Conservation (phyloP, 1,139 yeast species). For the Yamadazyma dendronema region DNA sequence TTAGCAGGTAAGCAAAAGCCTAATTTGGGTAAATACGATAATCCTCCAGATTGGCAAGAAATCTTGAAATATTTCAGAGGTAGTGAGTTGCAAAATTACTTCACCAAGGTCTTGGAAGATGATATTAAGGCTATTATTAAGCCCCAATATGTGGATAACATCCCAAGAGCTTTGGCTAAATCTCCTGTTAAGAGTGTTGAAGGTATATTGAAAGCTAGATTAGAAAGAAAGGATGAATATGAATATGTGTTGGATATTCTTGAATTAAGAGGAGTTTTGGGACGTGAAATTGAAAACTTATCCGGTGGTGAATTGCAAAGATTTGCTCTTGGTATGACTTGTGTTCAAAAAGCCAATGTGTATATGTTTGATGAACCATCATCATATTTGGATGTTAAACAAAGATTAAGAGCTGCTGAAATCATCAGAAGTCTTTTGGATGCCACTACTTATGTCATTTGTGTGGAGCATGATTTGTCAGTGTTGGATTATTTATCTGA, state of each 20-base stretch:
- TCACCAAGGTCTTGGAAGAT: slow-evolving; percentile 91
- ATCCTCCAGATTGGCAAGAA: slow-evolving; percentile 98
- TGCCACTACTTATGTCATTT: slow-evolving; percentile 80
- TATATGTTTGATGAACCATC: slow-evolving; percentile 99
- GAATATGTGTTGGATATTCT: slow-evolving; percentile 64
- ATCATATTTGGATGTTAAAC: slow-evolving; percentile 95
- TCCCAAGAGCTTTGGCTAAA: slow-evolving; percentile 88
- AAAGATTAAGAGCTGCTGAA: slow-evolving; percentile 95
- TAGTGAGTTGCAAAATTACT: slow-evolving; percentile 92
- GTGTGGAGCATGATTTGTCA: slow-evolving; percentile 97
- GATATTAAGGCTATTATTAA: slow-evolving; percentile 91
- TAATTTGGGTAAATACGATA: slow-evolving; percentile 86
- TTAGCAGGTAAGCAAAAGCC: slow-evolving; percentile 99
- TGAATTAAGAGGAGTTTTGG: slow-evolving; percentile 71
- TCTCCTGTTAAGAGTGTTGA: slow-evolving; percentile 89
- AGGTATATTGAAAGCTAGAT: slow-evolving; percentile 71
- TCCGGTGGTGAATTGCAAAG: slow-evolving; percentile 99
- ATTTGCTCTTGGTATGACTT: slow-evolving; percentile 96
- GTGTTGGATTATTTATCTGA: slow-evolving; percentile 95
- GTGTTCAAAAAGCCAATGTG: slow-evolving; percentile 91
- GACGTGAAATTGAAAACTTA: slow-evolving; percentile 82
- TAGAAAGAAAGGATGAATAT: slow-evolving; percentile 61
- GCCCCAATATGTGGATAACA: slow-evolving; percentile 97
- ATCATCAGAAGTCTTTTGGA: slow-evolving; percentile 81
- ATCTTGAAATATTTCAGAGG: slow-evolving; percentile 91